A percentile compares a stretch with the other conserved stretches of the same genome.
Evolutionary conservation across 2,329 filamentous ascomycete species (phyloP).

Genomic region (Talaromyces piceae): DNA sequence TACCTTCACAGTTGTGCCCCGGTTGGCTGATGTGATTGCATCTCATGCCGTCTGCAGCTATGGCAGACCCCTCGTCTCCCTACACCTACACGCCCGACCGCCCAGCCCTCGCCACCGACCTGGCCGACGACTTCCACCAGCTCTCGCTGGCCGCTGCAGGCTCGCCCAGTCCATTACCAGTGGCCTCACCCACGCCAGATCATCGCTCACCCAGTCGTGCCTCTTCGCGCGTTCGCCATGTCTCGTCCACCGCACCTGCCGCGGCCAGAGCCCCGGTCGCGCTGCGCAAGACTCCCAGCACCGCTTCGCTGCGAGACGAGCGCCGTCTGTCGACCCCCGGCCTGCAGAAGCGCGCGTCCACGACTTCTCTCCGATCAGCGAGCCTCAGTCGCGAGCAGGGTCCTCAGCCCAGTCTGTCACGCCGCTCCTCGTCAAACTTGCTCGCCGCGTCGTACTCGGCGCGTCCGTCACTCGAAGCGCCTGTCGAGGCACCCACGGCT

Average conservation of each 20-base stretch:
- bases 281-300: constrained; percentile 24
- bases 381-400: constrained; percentile 16
- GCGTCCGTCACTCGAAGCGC: constrained; percentile 17
- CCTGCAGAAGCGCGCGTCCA: constrained; percentile 33
- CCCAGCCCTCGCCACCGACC: constrained; percentile 13
- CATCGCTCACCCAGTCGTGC: constrained; percentile 8
- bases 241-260: constrained; percentile 7
- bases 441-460: constrained; percentile 22
- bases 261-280: constrained; percentile 11
- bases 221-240: constrained; percentile 11
- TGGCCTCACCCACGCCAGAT: constrained; percentile 19
- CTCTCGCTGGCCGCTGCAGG: constrained; percentile 19
- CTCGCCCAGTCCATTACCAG: constrained; percentile 18
- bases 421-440: constrained; percentile 26
- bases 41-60: constrained; percentile 2
- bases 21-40: too few species aligned
- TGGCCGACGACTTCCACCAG: constrained; percentile 21
- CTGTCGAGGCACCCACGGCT: constrained; percentile 37
- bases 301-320: constrained; percentile 30
- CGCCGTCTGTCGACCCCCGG: constrained; percentile 26
- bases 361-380: constrained; percentile 30
- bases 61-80: constrained; percentile 10
- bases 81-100: constrained; percentile 8
- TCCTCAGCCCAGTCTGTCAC: constrained; percentile 25
- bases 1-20: too few species aligned